These are phyloP conservation scores for Beauveria varroae DNA, from an alignment of 2,329 filamentous ascomycete species.

Conservation along the genomic window DNA sequence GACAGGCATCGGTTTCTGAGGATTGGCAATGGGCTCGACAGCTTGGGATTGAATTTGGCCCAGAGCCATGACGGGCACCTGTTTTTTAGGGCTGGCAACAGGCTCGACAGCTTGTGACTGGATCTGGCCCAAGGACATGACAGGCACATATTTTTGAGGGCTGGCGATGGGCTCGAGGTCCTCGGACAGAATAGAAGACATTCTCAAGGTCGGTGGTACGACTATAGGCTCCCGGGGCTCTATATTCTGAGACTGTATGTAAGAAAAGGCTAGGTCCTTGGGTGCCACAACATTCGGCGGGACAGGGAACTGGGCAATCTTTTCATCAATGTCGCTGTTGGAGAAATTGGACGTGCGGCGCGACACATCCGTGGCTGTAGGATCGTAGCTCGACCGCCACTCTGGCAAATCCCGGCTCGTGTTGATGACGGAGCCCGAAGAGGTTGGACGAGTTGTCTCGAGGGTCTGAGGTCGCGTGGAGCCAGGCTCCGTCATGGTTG, in stretches of 20 bases:
- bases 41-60: slow-evolving; percentile 19
- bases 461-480: slow-evolving; percentile 21
- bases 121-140: slow-evolving; percentile 20
- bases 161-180: slow-evolving; percentile 24
- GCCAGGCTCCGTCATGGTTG: slow-evolving; percentile 54
- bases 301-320: slow-evolving; percentile 46
- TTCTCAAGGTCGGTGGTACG: slow-evolving; percentile 18
- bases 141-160: slow-evolving; percentile 17
- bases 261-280: slow-evolving; percentile 35
- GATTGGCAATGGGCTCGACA: slow-evolving; percentile 24
- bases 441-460: slow-evolving; percentile 28
- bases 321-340: slow-evolving; percentile 48
- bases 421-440: slow-evolving; percentile 35
- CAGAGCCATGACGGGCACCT: slow-evolving; percentile 19
- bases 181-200: slow-evolving; percentile 21
- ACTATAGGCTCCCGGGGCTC: slow-evolving; percentile 27
- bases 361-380: slow-evolving; percentile 19
- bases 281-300: slow-evolving; percentile 38
- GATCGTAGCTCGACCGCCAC: slow-evolving; percentile 20
- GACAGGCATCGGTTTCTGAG: slow-evolving; percentile 16
- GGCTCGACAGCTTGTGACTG: slow-evolving; percentile 25
- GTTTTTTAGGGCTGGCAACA: slow-evolving; percentile 18
- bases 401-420: slow-evolving; percentile 18
- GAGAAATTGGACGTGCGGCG: slow-evolving; percentile 41
- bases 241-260: slow-evolving; percentile 36